These are phyloP conservation scores for Leucaena leucocephala DNA, from an alignment of 306 rosid species.

Conservation along the genomic window DNA sequence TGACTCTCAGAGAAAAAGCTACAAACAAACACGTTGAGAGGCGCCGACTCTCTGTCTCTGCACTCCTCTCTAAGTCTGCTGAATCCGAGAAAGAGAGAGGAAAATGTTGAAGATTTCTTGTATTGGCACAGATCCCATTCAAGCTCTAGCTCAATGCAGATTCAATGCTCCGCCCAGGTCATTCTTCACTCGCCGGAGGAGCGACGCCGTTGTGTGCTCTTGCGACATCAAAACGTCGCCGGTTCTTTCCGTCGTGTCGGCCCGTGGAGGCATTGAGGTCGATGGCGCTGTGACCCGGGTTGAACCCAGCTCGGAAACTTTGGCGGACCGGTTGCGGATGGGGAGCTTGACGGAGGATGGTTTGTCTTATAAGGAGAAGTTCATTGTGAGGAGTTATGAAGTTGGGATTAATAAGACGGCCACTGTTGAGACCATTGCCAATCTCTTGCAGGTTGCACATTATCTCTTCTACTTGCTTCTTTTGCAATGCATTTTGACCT, in stretches of 20 bases:
- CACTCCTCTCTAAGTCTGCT: background rate
- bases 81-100: constrained; percentile 2
- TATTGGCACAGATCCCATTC: constrained; percentile 70
- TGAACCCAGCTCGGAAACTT: constrained; percentile 47
- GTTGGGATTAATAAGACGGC: constrained; percentile 84
- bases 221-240: constrained; percentile 19
- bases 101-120: constrained; percentile 74
- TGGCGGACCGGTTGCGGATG: constrained; percentile 78
- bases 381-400: constrained; percentile 70
- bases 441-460: constrained; percentile 60
- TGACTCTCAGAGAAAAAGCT: background rate
- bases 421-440: constrained; percentile 76
- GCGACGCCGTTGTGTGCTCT: constrained; percentile 2
- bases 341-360: constrained; percentile 83
- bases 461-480: background rate
- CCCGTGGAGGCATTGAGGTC: constrained; percentile 39
- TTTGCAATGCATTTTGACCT: background rate
- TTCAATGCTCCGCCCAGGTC: constrained; percentile 43
- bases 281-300: constrained; percentile 42
- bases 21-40: background rate
- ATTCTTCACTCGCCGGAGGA: constrained; percentile 42
- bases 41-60: background rate
- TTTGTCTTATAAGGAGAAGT: constrained; percentile 67
- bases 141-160: constrained; percentile 65
- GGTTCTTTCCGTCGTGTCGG: constrained; percentile 53